These are phyloP conservation scores for Fistulinella staudtii DNA, from an alignment of 1,284 basidiomycete genomes.

Conservation along the genomic window DNA sequence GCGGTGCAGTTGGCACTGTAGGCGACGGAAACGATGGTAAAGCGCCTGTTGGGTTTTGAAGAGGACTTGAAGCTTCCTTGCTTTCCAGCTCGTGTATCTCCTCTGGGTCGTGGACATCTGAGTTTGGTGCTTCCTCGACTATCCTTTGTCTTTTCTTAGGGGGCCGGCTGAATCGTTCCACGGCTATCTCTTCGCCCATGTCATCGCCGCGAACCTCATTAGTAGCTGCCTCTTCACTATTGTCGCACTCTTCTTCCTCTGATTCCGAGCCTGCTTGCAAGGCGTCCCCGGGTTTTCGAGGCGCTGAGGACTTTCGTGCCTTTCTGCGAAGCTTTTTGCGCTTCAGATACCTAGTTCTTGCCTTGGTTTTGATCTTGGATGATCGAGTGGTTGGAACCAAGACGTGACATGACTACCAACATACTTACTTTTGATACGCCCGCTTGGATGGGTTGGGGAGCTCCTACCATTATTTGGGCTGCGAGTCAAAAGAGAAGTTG, in stretches of 20 bases:
- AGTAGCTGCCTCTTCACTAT: neutral
- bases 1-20: constrained; percentile 61
- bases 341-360: constrained; percentile 29
- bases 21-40: constrained; percentile 74
- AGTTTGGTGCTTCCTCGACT: neutral
- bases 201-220: neutral
- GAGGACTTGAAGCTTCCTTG: neutral
- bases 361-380: constrained; percentile 23
- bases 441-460: constrained; percentile 1
- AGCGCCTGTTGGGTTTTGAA: constrained; percentile 19
- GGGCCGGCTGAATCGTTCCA: constrained; percentile 2
- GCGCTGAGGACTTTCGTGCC: constrained; percentile 21
- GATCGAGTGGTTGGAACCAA: constrained; percentile 2
- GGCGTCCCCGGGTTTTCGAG: constrained; percentile 7
- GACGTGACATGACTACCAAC: neutral
- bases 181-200: neutral
- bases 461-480: constrained; percentile 13
- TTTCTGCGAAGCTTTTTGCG: constrained; percentile 30
- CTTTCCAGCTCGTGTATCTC: neutral
- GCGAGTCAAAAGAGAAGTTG: neutral
- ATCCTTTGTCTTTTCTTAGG: constrained; percentile 21
- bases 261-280: constrained; percentile 4
- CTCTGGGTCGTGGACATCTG: neutral
- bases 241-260: constrained; percentile 8
- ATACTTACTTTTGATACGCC: constrained; percentile 21